phyloP scores from a whole-genome alignment of 257 asterid species.

The Vinca minor region DNA sequence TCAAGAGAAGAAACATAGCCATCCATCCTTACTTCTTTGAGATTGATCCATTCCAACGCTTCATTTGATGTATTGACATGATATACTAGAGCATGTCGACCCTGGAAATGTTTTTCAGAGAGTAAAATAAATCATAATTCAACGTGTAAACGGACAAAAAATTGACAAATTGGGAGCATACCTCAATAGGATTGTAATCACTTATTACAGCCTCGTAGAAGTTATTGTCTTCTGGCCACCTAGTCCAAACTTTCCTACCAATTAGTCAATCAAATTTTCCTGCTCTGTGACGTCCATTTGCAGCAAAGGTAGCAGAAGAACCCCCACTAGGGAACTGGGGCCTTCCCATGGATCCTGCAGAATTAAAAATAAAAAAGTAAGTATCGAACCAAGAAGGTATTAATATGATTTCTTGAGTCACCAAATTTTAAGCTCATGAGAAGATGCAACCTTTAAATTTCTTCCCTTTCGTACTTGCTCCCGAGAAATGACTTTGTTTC shows the following conservation, averaged over 20 bases:
- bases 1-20: background rate
- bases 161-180: conserved; percentile 12
- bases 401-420: background rate
- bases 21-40: conserved; percentile 45
- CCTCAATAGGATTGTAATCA: conserved; percentile 51
- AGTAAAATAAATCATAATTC: background rate
- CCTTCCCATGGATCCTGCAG: conserved; percentile 9
- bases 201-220: conserved; percentile 68
- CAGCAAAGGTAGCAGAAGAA: conserved; percentile 7
- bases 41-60: conserved; percentile 76
- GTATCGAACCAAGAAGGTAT: conserved; percentile 1
- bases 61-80: conserved; percentile 50
- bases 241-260: conserved; percentile 58
- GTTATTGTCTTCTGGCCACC: conserved; percentile 83
- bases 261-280: conserved; percentile 46
- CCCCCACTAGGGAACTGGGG: background rate
- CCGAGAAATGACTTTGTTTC: conserved; percentile 41
- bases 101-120: conserved; percentile 34
- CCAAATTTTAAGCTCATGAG: background rate
- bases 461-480: conserved; percentile 37
- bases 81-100: conserved; percentile 57
- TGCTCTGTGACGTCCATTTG: conserved; percentile 30
- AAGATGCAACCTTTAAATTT: conserved; percentile 40
- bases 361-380: background rate
- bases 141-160: background rate